Conservation (phyloP, 2,329 filamentous ascomycete species). For the Sclerotinia spermophila region DNA sequence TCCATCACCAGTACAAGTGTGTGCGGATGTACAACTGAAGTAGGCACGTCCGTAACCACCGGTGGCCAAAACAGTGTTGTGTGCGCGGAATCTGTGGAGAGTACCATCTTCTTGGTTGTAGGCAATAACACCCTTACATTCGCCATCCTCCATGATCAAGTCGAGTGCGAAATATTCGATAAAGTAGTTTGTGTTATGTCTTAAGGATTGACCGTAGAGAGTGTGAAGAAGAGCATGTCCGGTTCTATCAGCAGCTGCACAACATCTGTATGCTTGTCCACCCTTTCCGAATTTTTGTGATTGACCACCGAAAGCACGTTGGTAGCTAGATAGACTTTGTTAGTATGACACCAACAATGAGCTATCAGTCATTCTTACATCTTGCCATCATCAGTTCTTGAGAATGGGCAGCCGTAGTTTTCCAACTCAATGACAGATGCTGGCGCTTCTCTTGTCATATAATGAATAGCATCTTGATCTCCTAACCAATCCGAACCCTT, state of each 20-base stretch:
- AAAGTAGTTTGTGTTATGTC: constrained; percentile 47
- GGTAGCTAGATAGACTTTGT: constrained; percentile 45
- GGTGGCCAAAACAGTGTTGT: constrained; percentile 47
- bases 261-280: constrained; percentile 44
- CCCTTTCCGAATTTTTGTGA: constrained; percentile 46
- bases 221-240: constrained; percentile 50
- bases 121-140: constrained; percentile 44
- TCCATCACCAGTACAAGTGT: constrained; percentile 49
- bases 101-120: constrained; percentile 44
- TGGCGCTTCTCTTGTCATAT: constrained; percentile 95
- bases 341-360: constrained; percentile 19
- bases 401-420: constrained; percentile 97
- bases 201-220: constrained; percentile 47
- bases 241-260: constrained; percentile 41
- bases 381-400: constrained; percentile 90
- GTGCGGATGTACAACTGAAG: constrained; percentile 47
- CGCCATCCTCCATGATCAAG: constrained; percentile 46
- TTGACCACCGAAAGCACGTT: constrained; percentile 47
- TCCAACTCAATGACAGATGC: constrained; percentile 91
- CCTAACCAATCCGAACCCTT: constrained; percentile 97
- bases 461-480: constrained; percentile 96
- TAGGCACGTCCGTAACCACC: constrained; percentile 50
- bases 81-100: constrained; percentile 43
- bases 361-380: constrained; percentile 56
- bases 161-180: constrained; percentile 50